Evolutionary conservation across 2,329 filamentous ascomycete species (phyloP).

Genomic region (Nigrospora oryzae): DNA sequence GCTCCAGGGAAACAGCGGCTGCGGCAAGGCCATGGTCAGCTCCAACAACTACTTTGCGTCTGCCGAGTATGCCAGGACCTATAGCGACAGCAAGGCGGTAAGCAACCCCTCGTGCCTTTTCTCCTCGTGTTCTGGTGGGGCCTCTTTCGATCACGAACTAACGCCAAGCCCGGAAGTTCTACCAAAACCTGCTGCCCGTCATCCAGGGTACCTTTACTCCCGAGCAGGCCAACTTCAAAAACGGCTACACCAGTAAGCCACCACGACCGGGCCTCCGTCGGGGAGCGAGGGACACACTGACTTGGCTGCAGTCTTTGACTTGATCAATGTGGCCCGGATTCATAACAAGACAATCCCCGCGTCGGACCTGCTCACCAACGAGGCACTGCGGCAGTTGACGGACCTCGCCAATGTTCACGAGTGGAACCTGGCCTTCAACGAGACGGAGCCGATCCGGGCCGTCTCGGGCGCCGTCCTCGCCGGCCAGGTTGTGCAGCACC

Average conservation of each 20-base stretch:
- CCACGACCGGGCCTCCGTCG: conserved; percentile 1
- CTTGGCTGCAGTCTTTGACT: conserved; percentile 42
- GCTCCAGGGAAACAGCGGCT: conserved; percentile 51
- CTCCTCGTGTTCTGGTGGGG: no score
- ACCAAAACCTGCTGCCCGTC: conserved; percentile 43
- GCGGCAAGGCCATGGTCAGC: conserved; percentile 44
- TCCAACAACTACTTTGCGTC: conserved; percentile 46
- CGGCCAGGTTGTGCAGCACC: conserved; percentile 42
- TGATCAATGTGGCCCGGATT: conserved; percentile 50
- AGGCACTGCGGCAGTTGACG: conserved; percentile 53
- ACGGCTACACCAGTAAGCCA: conserved; percentile 50
- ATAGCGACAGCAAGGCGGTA: conserved; percentile 40
- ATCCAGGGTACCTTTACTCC: conserved; percentile 42
- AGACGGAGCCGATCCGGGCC: conserved; percentile 55
- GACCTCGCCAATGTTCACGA: conserved; percentile 74
- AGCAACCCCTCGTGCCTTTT: no score
- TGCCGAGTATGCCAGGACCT: conserved; percentile 32
- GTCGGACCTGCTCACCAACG: conserved; percentile 47
- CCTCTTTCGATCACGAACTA: no score
- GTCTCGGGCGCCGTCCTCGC: conserved; percentile 50
- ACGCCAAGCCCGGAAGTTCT: conserved; percentile 30
- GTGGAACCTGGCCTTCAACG: conserved; percentile 76
- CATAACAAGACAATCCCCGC: conserved; percentile 54
- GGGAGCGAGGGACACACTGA: background rate
- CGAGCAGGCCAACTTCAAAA: conserved; percentile 43